Evolutionary conservation across 1,139 yeast genomes (phyloP).

Genomic region (Hanseniaspora uvarum): DNA sequence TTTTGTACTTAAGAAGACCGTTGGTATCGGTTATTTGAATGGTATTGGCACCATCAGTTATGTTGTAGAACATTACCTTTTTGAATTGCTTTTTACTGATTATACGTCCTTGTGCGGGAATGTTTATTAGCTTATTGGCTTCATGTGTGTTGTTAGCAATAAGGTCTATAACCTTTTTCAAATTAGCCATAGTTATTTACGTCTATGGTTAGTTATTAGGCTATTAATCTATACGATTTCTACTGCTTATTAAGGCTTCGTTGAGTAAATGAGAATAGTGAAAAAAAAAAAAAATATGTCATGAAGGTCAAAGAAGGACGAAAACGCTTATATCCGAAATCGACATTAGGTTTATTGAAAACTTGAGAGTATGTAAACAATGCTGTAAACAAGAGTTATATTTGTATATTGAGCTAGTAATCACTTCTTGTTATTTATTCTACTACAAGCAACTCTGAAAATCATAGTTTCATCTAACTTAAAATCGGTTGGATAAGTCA

Average conservation of each 20-base stretch:
- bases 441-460: slow-evolving; percentile 6
- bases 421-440: not conserved
- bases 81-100: slow-evolving; percentile 61
- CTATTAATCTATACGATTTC: too few species aligned
- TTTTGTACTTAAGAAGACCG: slow-evolving; percentile 23
- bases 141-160: not conserved
- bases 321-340: not conserved
- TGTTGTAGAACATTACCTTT: slow-evolving; percentile 66
- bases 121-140: not conserved
- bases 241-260: too few species aligned
- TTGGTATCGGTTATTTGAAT: slow-evolving; percentile 3
- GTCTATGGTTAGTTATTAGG: too few species aligned
- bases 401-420: not conserved
- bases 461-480: slow-evolving; percentile 23
- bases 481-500: slow-evolving; percentile 22
- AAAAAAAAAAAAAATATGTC: not conserved
- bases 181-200: not conserved
- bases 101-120: slow-evolving; percentile 53
- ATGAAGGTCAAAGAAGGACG: not conserved
- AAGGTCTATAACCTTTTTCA: slow-evolving; percentile 8
- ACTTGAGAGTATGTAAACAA: too few species aligned
- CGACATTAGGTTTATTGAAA: not conserved
- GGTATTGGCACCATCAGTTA: slow-evolving; percentile 27
- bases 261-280: too few species aligned
- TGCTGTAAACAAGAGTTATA: not conserved